Percentiles rank a stretch among this genome's conserved stretches.
Conservation (phyloP, 495 filamentous ascomycete genomes). For the Trichoderma asperelloides region DNA sequence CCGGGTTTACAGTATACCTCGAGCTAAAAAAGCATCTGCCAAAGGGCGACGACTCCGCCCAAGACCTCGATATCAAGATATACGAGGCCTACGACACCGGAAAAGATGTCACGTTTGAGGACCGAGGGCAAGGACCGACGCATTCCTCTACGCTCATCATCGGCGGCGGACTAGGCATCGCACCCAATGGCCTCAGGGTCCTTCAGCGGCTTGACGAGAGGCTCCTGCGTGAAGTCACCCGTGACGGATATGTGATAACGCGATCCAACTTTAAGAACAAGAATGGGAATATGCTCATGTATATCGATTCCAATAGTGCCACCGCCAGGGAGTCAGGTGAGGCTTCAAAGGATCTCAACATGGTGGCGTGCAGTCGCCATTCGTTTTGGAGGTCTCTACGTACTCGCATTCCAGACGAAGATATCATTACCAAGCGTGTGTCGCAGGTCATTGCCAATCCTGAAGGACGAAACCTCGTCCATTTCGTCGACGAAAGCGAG, state of each 20-base stretch:
- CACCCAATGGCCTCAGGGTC: conserved; percentile 42
- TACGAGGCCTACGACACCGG: conserved; percentile 34
- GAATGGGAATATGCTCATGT: conserved; percentile 5
- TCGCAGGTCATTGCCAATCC: conserved; percentile 15
- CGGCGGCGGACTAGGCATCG: conserved; percentile 42
- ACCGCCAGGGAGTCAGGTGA: neutral
- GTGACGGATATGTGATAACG: conserved; percentile 14
- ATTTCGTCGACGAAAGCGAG: conserved; percentile 24
- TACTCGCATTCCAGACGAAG: neutral
- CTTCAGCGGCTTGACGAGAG: conserved; percentile 30
- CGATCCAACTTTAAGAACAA: conserved; percentile 15
- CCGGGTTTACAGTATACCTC: conserved; percentile 41
- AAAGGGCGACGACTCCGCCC: neutral
- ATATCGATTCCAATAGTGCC: neutral
- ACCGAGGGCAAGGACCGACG: conserved; percentile 9
- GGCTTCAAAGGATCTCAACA: neutral
- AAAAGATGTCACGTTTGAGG: conserved; percentile 8
- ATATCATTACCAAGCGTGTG: conserved; percentile 5
- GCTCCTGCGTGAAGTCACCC: conserved; percentile 18
- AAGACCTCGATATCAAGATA: conserved; percentile 21
- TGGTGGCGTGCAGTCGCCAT: conserved; percentile 5
- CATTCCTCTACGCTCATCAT: conserved; percentile 29
- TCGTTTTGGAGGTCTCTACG: neutral
- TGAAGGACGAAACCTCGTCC: conserved; percentile 22
- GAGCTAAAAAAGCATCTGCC: conserved; percentile 41